Evolutionary conservation across 352 stramenopile genomes (phyloP).

Genomic region (Globisporangium cystogenes): DNA sequence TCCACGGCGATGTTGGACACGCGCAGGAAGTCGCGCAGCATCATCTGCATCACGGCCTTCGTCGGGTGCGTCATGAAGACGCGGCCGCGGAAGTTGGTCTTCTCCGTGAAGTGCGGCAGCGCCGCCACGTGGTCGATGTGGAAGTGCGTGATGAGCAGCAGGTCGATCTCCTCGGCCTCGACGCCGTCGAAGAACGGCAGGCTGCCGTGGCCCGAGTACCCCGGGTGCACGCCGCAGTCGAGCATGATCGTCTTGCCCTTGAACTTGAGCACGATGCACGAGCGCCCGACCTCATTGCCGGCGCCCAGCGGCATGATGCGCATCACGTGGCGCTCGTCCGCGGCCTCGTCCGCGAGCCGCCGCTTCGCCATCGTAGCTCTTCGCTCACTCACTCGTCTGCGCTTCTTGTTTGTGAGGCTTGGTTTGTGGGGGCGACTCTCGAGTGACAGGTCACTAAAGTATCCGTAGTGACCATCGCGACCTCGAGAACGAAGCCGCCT

Average conservation of each 20-base stretch:
- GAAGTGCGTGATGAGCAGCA: conserved; percentile 99
- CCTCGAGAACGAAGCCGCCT: too few relatives aligned
- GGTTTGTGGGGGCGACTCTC: too few relatives aligned
- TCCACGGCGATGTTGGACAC: conserved; percentile 94
- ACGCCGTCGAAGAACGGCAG: conserved; percentile 98
- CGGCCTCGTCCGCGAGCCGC: conserved; percentile 58
- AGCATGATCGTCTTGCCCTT: conserved; percentile 98
- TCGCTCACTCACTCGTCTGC: too few relatives aligned
- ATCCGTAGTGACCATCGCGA: too few relatives aligned
- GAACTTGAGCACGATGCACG: conserved; percentile 99
- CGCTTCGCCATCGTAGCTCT: conserved; percentile 55
- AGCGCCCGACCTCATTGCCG: conserved; percentile 98
- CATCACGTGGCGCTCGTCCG: conserved; percentile 88
- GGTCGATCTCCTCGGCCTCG: conserved; percentile 93
- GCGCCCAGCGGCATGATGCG: conserved; percentile 95
- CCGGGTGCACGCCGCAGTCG: conserved; percentile 87
- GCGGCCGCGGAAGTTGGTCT: conserved; percentile 96
- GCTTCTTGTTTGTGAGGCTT: too few relatives aligned
- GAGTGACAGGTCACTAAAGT: too few relatives aligned
- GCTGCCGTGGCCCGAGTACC: conserved; percentile 95
- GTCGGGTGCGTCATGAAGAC: conserved; percentile 99
- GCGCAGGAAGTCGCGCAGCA: conserved; percentile 96
- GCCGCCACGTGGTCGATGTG: conserved; percentile 99
- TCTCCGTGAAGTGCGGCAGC: conserved; percentile 99
- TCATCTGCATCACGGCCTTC: conserved; percentile 97